Percentiles rank a stretch among this genome's conserved stretches.
Conservation (phyloP, 1,284 basidiomycete species). For the Peniophora sp. region DNA sequence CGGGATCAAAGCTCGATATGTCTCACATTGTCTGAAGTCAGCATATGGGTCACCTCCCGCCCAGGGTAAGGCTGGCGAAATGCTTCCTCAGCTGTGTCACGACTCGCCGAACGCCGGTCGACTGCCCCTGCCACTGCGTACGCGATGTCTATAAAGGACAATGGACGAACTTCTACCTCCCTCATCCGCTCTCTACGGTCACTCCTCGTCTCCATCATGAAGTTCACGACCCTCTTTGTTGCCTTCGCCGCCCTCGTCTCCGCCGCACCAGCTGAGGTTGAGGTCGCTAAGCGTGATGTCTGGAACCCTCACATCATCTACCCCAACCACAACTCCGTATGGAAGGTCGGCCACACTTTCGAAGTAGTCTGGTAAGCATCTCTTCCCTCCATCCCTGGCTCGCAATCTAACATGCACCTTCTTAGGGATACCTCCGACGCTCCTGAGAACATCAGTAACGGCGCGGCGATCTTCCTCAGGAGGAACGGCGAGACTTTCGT, state of each 20-base stretch:
- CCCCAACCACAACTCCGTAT: constrained; percentile 16
- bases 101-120: too few species aligned
- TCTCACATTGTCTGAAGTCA: too few species aligned
- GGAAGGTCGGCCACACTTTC: constrained; percentile 16
- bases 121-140: too few species aligned
- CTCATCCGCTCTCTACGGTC: too few species aligned
- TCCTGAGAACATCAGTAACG: constrained; percentile 19
- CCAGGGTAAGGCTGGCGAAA: too few species aligned
- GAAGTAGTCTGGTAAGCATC: constrained; percentile 20
- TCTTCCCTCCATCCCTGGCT: neutral
- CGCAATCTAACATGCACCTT: neutral
- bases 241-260: constrained; percentile 10
- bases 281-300: constrained; percentile 14
- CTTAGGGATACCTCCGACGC: constrained; percentile 16
- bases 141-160: too few species aligned
- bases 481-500: constrained; percentile 7
- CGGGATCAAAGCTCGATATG: too few species aligned
- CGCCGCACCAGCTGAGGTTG: constrained; percentile 6
- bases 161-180: too few species aligned
- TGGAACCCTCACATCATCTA: constrained; percentile 17
- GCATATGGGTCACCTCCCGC: too few species aligned
- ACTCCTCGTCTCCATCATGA: constrained; percentile 5
- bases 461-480: constrained; percentile 11
- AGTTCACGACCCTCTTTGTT: constrained; percentile 6
- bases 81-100: too few species aligned